Evolutionary conservation across 176 grass and related monocot species (phyloP).

Genomic region (Oryza glumipatula): DNA sequence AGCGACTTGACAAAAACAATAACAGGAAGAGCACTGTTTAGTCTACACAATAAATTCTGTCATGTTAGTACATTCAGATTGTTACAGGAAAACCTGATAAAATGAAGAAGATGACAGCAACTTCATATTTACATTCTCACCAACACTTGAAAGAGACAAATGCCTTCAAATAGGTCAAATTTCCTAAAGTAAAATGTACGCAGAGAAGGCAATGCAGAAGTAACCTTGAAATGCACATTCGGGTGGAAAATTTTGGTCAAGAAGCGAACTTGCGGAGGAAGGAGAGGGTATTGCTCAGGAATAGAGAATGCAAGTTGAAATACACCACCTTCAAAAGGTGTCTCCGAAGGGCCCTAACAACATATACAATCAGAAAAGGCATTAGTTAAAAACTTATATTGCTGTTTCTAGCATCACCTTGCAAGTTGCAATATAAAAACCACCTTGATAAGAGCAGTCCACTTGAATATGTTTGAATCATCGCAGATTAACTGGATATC

Average conservation of each 20-base stretch:
- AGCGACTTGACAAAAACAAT: not conserved
- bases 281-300: constrained; percentile 95
- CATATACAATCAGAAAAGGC: constrained; percentile 18
- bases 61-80: not conserved
- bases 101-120: not conserved
- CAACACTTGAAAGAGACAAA: not conserved
- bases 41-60: not conserved
- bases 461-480: constrained; percentile 98
- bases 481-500: constrained; percentile 98
- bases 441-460: constrained; percentile 97
- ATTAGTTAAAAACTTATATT: constrained; percentile 20
- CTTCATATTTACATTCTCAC: not conserved
- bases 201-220: constrained; percentile 25
- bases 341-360: constrained; percentile 85
- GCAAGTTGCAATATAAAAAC: not conserved
- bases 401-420: not conserved
- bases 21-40: not conserved
- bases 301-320: constrained; percentile 95
- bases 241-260: constrained; percentile 99
- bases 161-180: not conserved
- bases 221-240: constrained; percentile 99
- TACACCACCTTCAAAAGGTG: constrained; percentile 90
- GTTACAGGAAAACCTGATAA: not conserved
- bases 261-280: constrained; percentile 99
- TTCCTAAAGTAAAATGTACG: not conserved